phyloP scores from a whole-genome alignment of 106 monocot species.

The Phalaenopsis aphrodite region DNA sequence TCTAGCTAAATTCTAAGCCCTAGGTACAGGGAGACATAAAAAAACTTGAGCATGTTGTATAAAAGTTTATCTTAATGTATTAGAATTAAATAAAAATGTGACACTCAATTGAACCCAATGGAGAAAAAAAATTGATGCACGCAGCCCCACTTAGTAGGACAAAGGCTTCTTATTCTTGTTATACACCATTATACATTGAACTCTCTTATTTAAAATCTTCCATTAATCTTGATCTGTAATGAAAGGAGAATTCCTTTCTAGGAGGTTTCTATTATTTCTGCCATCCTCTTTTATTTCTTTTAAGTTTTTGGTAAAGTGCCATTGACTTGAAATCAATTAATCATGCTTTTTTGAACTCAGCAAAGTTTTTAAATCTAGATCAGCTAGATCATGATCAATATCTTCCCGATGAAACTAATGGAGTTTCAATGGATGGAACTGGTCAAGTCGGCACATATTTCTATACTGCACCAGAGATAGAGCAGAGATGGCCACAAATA shows the following conservation, averaged over 20 bases:
- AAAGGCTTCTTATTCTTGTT: too few relatives aligned
- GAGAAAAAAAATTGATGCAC: too few relatives aligned
- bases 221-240: conserved; percentile 4
- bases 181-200: neutral
- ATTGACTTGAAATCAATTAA: neutral
- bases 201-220: neutral
- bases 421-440: conserved; percentile 84
- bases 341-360: conserved; percentile 20
- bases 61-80: too few relatives aligned
- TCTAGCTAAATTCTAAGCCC: too few relatives aligned
- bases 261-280: neutral
- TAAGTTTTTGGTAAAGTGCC: neutral
- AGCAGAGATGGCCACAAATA: conserved; percentile 91
- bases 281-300: neutral
- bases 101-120: too few relatives aligned
- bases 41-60: too few relatives aligned
- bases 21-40: too few relatives aligned
- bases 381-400: conserved; percentile 70
- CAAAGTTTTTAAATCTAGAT: conserved; percentile 85
- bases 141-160: too few relatives aligned
- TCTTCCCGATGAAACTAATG: conserved; percentile 55
- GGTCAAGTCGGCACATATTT: conserved; percentile 99
- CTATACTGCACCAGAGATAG: conserved; percentile 98
- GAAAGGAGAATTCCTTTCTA: conserved; percentile 7
- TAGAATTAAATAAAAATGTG: too few relatives aligned